Percentiles rank a stretch among this genome's conserved stretches.
These are phyloP conservation scores for Pythium myriotylum DNA, from an alignment of 352 stramenopile genomes.

Conservation along the genomic window DNA sequence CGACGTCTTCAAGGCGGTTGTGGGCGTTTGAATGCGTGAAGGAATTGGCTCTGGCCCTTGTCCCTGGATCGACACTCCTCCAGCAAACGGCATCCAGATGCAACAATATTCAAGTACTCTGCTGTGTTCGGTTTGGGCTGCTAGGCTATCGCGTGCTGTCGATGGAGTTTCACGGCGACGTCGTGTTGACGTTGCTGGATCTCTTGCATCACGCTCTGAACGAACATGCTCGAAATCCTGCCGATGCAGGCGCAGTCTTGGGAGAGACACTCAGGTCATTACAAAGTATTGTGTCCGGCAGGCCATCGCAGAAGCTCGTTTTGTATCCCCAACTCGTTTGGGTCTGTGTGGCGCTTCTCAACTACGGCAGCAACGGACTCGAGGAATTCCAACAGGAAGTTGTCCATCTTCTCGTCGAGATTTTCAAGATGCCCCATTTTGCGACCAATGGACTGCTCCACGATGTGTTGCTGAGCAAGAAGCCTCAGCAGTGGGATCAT, in stretches of 20 bases:
- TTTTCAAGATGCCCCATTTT: constrained; percentile 54
- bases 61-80: constrained; percentile 25
- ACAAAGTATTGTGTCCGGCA: constrained; percentile 40
- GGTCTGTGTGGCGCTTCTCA: constrained; percentile 71
- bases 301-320: constrained; percentile 53
- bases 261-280: constrained; percentile 51
- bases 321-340: constrained; percentile 82
- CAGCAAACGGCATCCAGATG: constrained; percentile 28
- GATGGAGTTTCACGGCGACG: constrained; percentile 56
- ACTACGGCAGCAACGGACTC: constrained; percentile 37
- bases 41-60: constrained; percentile 50
- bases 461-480: constrained; percentile 51
- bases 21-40: constrained; percentile 69
- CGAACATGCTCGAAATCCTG: constrained; percentile 33
- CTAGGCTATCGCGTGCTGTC: constrained; percentile 49
- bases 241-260: constrained; percentile 30
- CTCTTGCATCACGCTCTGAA: constrained; percentile 51
- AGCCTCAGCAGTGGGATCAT: constrained; percentile 48
- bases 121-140: constrained; percentile 60
- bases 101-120: constrained; percentile 29
- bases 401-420: constrained; percentile 45
- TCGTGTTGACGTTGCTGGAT: constrained; percentile 60
- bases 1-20: constrained; percentile 28
- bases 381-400: constrained; percentile 24
- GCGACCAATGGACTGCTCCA: constrained; percentile 40